Conservation (phyloP, 1,139 yeast species). For the Hyphopichia pseudoburtonii region DNA sequence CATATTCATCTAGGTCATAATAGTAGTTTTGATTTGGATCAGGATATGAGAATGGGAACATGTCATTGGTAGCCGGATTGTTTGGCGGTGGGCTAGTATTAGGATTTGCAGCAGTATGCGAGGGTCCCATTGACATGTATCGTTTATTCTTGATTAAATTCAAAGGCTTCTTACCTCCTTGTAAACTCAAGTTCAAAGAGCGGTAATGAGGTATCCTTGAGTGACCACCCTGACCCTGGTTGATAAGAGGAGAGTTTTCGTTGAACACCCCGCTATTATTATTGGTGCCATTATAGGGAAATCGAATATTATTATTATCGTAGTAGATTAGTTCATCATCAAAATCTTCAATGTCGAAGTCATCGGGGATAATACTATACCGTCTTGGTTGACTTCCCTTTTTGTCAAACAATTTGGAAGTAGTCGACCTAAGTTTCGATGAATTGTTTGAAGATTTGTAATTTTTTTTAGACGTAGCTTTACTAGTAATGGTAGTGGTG, state of each 20-base stretch:
- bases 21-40: conserved; percentile 32
- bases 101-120: conserved; percentile 9
- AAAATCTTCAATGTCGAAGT: conserved; percentile 64
- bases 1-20: conserved; percentile 44
- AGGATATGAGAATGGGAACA: conserved; percentile 61
- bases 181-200: conserved; percentile 39
- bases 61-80: conserved; percentile 17
- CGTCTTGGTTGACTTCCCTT: conserved; percentile 72
- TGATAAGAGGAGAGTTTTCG: conserved; percentile 35
- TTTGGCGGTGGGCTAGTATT: conserved; percentile 6
- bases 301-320: conserved; percentile 42
- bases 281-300: conserved; percentile 29
- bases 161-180: conserved; percentile 24
- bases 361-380: conserved; percentile 71
- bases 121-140: conserved; percentile 37
- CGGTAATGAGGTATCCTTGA: conserved; percentile 41
- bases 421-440: conserved; percentile 58
- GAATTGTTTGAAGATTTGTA: conserved; percentile 31
- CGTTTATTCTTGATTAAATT: conserved; percentile 31
- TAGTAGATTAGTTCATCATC: conserved; percentile 56
- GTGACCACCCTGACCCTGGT: conserved; percentile 19
- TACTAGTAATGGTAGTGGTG: conserved; percentile 23
- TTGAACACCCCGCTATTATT: conserved; percentile 21
- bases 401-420: conserved; percentile 68
- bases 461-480: conserved; percentile 24